Evolutionary conservation across 2,329 filamentous ascomycete genomes (phyloP), one percentile per base, ranked within the genome.

Genomic region (Microcyclospora tardicrescens): DNA sequence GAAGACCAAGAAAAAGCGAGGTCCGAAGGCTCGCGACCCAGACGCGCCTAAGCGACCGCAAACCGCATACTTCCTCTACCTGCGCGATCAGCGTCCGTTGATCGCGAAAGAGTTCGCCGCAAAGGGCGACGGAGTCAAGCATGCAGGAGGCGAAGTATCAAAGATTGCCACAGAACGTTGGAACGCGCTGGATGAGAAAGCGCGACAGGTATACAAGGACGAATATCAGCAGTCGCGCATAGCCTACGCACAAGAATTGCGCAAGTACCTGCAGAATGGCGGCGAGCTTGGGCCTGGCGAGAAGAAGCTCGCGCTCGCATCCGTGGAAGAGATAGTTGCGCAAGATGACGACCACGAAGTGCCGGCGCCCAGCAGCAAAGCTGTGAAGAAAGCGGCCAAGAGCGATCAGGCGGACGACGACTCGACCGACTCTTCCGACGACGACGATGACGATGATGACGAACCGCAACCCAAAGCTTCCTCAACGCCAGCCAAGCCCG

Each of bases 41-140:
- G 93, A 94, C 61, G 87, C 87, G 6, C 89, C 89, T 43, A 96
- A 95, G 75, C 79, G 87, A 36, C 87, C 89, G 8, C 64, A 95
- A 56, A 96, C 89, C 5, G 86, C 89, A 2, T 95, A 93, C 69
- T 94, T 96, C 69, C 69, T 95, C 44, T 96, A 86, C 68, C 85
- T 93, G 71, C 82, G 93, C 61, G 80, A 82, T 47, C 85, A 85
- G 47, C 82, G 91, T 36, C 74, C 79, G 37, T 80, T 84, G 58
- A 91, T 96, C 51, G 80, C 83, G 41, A 55, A 57, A 4, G 56
- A 61, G 34, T 72, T 93, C 10, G 83, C 82, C 41, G 38, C 36
- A 10, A 27, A 14, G 31, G 71, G 89, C 10, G 83, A 81, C 15
- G 59, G 75, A n/a, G 72, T 77, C 43, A 77, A 79, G 6, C 80